Evolutionary conservation across 169 alveolate genomes (phyloP).

Genomic region (Plasmodium gaboni): DNA sequence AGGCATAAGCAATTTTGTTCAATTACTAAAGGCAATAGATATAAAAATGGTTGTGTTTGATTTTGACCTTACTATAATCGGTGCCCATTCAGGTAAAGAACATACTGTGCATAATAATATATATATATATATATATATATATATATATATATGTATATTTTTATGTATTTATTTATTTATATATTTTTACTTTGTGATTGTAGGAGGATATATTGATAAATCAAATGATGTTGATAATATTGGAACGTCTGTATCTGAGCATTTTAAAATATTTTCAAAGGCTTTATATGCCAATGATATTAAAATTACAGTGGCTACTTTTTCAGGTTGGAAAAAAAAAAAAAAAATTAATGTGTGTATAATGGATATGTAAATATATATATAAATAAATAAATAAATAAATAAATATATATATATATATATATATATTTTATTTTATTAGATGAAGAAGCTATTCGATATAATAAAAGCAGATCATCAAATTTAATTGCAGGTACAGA

Average conservation of each 20-base stretch:
- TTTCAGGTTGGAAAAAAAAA: slow-evolving; percentile 25
- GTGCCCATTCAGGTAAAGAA: slow-evolving; percentile 55
- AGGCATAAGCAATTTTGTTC: slow-evolving; percentile 44
- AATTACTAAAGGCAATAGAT: slow-evolving; percentile 28
- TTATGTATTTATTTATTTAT: not conserved
- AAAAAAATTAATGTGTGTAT: not conserved
- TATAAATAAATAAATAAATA: not conserved
- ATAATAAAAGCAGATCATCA: slow-evolving; percentile 2
- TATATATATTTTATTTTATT: not conserved
- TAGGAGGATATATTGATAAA: slow-evolving; percentile 60
- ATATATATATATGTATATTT: not conserved
- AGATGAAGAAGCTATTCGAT: slow-evolving; percentile 56
- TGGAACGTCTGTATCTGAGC: slow-evolving; percentile 33
- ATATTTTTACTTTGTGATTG: not conserved
- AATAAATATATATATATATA: not conserved
- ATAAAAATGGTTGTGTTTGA: slow-evolving; percentile 67
- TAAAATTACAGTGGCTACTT: slow-evolving; percentile 65
- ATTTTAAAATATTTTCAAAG: slow-evolving; percentile 49
- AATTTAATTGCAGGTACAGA: slow-evolving; percentile 45
- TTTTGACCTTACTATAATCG: slow-evolving; percentile 57
- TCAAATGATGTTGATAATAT: slow-evolving; percentile 30
- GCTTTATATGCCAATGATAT: slow-evolving; percentile 14
- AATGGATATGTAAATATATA: not conserved
- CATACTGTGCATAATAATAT: not conserved
- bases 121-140: not conserved